These are phyloP conservation scores for Pleomassaria siparia DNA, from an alignment of 2,329 filamentous ascomycete species.

Conservation along the genomic window DNA sequence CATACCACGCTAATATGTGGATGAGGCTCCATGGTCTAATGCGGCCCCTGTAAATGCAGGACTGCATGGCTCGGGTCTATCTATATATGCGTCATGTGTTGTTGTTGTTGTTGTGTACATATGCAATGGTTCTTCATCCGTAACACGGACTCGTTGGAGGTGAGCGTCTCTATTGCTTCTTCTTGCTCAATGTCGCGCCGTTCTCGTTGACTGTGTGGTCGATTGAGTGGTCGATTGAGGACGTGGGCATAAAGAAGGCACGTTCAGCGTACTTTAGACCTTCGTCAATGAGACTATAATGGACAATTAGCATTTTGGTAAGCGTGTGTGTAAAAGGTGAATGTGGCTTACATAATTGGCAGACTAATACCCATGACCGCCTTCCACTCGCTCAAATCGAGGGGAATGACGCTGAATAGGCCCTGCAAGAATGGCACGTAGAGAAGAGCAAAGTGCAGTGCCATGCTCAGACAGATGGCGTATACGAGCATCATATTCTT, in stretches of 20 bases:
- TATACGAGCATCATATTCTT: conserved; percentile 98
- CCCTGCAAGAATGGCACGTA: conserved; percentile 88
- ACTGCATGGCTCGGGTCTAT: conserved; percentile 1
- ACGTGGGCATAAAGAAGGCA: conserved; percentile 29
- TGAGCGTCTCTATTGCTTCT: conserved; percentile 26
- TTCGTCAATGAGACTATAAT: conserved; percentile 75
- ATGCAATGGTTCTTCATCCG: neutral
- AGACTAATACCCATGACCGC: conserved; percentile 85
- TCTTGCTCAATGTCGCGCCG: conserved; percentile 22
- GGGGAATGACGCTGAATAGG: conserved; percentile 86
- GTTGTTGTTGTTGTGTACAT: neutral
- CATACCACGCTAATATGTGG: no score
- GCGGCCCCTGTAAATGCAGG: neutral
- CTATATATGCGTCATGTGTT: neutral
- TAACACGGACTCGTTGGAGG: neutral
- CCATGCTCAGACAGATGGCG: conserved; percentile 90
- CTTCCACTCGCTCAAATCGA: conserved; percentile 87
- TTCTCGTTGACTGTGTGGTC: conserved; percentile 22
- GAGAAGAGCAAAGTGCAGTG: conserved; percentile 87
- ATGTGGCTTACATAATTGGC: conserved; percentile 79
- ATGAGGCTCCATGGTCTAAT: neutral
- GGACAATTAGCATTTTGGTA: conserved; percentile 18
- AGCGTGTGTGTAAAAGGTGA: neutral
- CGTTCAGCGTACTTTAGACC: conserved; percentile 74
- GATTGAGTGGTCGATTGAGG: conserved; percentile 4